phyloP scores from a whole-genome alignment of 2,329 filamentous ascomycete species.

The Thielaviopsis populi region DNA sequence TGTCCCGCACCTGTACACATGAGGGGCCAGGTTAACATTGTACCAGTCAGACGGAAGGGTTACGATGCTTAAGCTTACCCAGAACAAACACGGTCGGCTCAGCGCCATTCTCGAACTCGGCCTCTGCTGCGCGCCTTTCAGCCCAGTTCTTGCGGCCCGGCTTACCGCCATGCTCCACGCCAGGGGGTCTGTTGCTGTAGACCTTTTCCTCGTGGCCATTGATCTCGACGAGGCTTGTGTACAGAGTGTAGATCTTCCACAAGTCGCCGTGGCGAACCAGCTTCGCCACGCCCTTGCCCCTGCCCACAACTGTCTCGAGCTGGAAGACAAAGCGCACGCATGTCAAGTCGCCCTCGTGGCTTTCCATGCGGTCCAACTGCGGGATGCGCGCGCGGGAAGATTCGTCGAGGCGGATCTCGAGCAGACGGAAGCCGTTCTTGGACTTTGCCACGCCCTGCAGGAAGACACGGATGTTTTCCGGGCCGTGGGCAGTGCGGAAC shows the following conservation, averaged over 20 bases:
- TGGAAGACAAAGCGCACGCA: constrained; percentile 43
- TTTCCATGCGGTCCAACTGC: constrained; percentile 33
- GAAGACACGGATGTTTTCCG: constrained; percentile 27
- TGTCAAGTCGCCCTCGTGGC: constrained; percentile 27
- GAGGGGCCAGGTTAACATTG: not conserved
- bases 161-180: constrained; percentile 40
- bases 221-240: constrained; percentile 42
- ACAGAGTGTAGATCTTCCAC: constrained; percentile 52
- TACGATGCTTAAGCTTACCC: constrained; percentile 28
- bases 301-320: constrained; percentile 38
- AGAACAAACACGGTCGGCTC: constrained; percentile 47
- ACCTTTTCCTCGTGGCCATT: constrained; percentile 37
- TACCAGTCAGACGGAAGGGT: not conserved
- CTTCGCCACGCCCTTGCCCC: constrained; percentile 40
- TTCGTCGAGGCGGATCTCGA: constrained; percentile 31
- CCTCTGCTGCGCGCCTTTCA: constrained; percentile 35
- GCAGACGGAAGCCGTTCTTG: constrained; percentile 28
- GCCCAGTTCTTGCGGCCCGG: constrained; percentile 43
- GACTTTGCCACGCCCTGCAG: constrained; percentile 24
- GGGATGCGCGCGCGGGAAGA: constrained; percentile 31
- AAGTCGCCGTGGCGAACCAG: constrained; percentile 28
- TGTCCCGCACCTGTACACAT: constrained; percentile 39
- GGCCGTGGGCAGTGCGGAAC: constrained; percentile 35
- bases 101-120: constrained; percentile 30
- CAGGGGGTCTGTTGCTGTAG: constrained; percentile 34